These are phyloP conservation scores for Starmera caribaea DNA, from an alignment of 805 yeast species.

Conservation along the genomic window DNA sequence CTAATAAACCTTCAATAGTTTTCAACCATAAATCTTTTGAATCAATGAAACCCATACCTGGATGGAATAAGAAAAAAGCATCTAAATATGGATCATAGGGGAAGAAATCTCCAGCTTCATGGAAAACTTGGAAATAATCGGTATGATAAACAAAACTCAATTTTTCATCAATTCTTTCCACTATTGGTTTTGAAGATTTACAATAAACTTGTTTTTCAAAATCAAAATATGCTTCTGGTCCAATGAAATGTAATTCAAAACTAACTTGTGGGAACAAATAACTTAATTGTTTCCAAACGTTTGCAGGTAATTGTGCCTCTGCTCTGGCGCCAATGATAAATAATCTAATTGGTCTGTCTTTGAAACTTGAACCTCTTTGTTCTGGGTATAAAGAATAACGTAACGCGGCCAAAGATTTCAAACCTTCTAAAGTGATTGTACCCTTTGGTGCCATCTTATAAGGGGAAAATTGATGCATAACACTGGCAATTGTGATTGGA, in stretches of 20 bases:
- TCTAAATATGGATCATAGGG: conserved; percentile 98
- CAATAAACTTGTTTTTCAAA: conserved; percentile 54
- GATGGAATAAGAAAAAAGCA: conserved; percentile 89
- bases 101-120: conserved; percentile 89
- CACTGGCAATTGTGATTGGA: conserved; percentile 81
- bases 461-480: conserved; percentile 80
- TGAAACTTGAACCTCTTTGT: conserved; percentile 42
- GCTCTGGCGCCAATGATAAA: conserved; percentile 88
- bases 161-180: conserved; percentile 64
- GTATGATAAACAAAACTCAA: conserved; percentile 77
- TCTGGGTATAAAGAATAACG: conserved; percentile 82
- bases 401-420: conserved; percentile 87
- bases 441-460: conserved; percentile 76
- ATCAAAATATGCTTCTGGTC: conserved; percentile 85
- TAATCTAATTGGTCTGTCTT: conserved; percentile 82
- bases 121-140: conserved; percentile 82
- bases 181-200: conserved; percentile 53
- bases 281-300: conserved; percentile 90
- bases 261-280: conserved; percentile 74
- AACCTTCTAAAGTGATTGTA: conserved; percentile 83
- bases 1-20: conserved; percentile 77
- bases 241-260: conserved; percentile 85
- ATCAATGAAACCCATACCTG: conserved; percentile 83
- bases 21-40: conserved; percentile 73
- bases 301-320: conserved; percentile 88